These are phyloP conservation scores for Vitis rotundifolia DNA, from an alignment of 164 flowering plant species.

Conservation along the genomic window DNA sequence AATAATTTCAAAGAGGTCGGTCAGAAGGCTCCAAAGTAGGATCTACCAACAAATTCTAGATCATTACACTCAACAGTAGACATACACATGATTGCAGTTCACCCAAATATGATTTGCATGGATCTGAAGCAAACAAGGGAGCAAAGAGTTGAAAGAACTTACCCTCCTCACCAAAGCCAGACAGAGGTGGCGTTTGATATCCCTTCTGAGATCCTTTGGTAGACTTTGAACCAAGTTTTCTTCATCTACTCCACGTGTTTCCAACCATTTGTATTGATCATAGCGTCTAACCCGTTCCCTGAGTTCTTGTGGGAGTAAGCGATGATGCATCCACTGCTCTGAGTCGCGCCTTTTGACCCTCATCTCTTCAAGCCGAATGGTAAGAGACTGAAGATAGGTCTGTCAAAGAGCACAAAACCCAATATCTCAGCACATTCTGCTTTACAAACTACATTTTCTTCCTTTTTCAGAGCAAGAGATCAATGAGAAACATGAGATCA, in stretches of 20 bases:
- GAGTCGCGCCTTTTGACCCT: slow-evolving; percentile 98
- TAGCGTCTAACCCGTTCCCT: slow-evolving; percentile 95
- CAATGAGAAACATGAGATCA: no score
- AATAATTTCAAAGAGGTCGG: no score
- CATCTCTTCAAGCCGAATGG: slow-evolving; percentile 97
- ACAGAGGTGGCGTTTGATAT: slow-evolving; percentile 96
- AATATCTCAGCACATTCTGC: not conserved
- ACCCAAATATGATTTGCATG: not conserved
- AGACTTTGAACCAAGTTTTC: slow-evolving; percentile 81
- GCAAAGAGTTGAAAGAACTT: slow-evolving; percentile 14
- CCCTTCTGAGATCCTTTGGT: slow-evolving; percentile 97
- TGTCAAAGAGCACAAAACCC: slow-evolving; percentile 32
- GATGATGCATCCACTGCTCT: slow-evolving; percentile 99
- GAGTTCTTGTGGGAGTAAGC: slow-evolving; percentile 93
- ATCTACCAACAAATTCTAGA: not conserved
- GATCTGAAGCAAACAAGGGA: not conserved
- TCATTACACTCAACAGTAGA: not conserved
- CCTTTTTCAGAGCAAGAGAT: no score
- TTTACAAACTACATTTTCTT: not conserved
- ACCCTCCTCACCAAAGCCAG: slow-evolving; percentile 94
- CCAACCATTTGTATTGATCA: slow-evolving; percentile 98
- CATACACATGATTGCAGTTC: no score
- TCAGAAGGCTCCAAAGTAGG: not conserved
- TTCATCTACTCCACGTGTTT: slow-evolving; percentile 98
- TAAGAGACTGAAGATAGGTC: slow-evolving; percentile 98